phyloP scores from a whole-genome alignment of 257 asterid genomes.

The Capsicum pubescens region DNA sequence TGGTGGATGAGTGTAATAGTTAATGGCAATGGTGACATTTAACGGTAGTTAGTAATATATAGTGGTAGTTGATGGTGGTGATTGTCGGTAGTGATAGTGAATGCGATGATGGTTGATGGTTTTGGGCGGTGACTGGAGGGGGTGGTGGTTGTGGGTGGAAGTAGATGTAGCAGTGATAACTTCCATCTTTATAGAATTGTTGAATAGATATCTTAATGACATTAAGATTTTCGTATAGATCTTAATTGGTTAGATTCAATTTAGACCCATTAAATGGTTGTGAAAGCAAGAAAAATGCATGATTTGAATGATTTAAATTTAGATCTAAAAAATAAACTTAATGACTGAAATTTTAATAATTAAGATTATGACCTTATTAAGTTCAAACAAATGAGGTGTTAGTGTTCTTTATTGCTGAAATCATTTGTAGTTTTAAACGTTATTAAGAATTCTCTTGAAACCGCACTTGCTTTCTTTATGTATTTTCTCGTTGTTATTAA shows the following conservation, averaged over 20 bases:
- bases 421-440: neutral
- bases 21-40: neutral
- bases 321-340: neutral
- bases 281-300: neutral
- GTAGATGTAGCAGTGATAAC: neutral
- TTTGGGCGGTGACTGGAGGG: neutral
- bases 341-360: neutral
- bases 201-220: neutral
- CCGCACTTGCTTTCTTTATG: neutral
- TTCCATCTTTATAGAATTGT: neutral
- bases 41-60: neutral
- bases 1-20: neutral
- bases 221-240: neutral
- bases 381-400: neutral
- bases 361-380: neutral
- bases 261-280: neutral
- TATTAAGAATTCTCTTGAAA: neutral
- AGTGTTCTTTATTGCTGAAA: neutral
- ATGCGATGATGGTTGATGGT: neutral
- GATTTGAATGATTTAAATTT: neutral
- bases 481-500: neutral
- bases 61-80: neutral
- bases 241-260: neutral
- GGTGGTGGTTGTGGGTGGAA: neutral
- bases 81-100: neutral